phyloP scores from a whole-genome alignment of 345 rosid genomes.

The Brassica nigra region DNA sequence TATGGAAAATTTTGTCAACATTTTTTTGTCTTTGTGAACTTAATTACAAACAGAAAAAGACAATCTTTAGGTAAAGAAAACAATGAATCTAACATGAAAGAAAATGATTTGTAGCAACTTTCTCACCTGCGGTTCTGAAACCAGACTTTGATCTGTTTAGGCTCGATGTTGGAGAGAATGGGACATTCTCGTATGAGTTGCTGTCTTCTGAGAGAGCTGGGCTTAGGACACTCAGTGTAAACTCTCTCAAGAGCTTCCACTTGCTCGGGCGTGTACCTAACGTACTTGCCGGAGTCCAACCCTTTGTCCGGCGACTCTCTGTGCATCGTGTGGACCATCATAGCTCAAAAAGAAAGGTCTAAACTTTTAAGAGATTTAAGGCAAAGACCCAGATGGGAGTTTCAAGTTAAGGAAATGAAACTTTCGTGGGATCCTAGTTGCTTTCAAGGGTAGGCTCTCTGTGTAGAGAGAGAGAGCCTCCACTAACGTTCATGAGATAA shows the following conservation, averaged over 20 bases:
- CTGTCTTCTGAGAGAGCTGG: slow-evolving; percentile 41
- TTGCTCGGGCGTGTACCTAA: slow-evolving; percentile 45
- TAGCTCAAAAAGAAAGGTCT: slow-evolving; percentile 2
- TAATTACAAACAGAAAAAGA: not conserved
- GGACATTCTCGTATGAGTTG: slow-evolving; percentile 46
- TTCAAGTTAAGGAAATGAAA: not conserved
- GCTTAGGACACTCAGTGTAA: slow-evolving; percentile 46
- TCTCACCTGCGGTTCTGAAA: slow-evolving; percentile 45
- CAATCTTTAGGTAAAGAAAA: not conserved
- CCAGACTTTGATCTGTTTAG: slow-evolving; percentile 49
- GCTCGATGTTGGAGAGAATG: slow-evolving; percentile 42
- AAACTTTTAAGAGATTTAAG: not conserved
- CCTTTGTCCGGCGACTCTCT: slow-evolving; percentile 45
- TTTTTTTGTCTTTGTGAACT: not conserved
- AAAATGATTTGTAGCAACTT: not conserved
- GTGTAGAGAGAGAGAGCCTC: slow-evolving; percentile 52
- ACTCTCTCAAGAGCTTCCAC: slow-evolving; percentile 47
- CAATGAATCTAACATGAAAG: not conserved
- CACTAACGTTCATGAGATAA: slow-evolving; percentile 50
- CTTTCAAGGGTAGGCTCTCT: slow-evolving; percentile 51
- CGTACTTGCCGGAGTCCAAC: slow-evolving; percentile 45
- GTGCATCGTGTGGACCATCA: slow-evolving; percentile 49
- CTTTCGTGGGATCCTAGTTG: slow-evolving; percentile 5
- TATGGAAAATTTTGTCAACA: not conserved
- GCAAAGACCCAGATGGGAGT: not conserved